Base-by-base conservation (phyloP, 257 asterid genomes). In the Paulownia fortunei region DNA sequence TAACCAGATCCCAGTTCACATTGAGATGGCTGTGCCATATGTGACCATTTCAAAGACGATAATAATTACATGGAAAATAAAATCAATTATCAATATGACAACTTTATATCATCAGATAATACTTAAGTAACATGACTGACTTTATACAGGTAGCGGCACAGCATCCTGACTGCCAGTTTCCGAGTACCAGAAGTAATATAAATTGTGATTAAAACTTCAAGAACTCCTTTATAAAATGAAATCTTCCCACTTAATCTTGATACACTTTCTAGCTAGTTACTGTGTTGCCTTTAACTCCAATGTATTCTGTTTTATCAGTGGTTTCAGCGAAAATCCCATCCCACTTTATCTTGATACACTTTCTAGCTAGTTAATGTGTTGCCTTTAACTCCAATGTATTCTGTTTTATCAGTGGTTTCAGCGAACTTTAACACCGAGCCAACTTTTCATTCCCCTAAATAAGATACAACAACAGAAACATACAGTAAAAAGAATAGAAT, bases 331-430 rank as follows among this genome's bases (percentile, higher is more conserved):
- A 47, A n/a, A n/a, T n/a, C n/a, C n/a, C n/a, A n/a, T 18, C n/a
- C 44, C 74, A 52, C 26, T 76, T 12, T 6, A 76, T 36, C 44
- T 56, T 52, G 55, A 65, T 13, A 58, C 11, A 56, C 2, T 73
- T 73, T 44, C 44, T 0, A 16, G 13, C 13, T n/a, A n/a, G n/a
- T n/a, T 8, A 60, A 60, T 12, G 27, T 8, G 13, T 49, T 18
- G 23, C 18, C 30, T 36, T 30, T 1, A 37, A n/a, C 13, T 44
- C 60, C 16, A 3, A 27, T 8, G 37, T 18, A 19, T 10, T 5
- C 44, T 13, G 8, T 23, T 46, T 46, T 0, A 24, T 27, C 16
- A 27, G 26, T 51, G 51, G 47, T 62, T 63, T 36, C 1, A 24
- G 60, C 60, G 18, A 7, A 47, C 26, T 41, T 23, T n/a, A 46